Base-by-base conservation (phyloP, 2,329 filamentous ascomycete genomes). In the Didymella exigua region DNA sequence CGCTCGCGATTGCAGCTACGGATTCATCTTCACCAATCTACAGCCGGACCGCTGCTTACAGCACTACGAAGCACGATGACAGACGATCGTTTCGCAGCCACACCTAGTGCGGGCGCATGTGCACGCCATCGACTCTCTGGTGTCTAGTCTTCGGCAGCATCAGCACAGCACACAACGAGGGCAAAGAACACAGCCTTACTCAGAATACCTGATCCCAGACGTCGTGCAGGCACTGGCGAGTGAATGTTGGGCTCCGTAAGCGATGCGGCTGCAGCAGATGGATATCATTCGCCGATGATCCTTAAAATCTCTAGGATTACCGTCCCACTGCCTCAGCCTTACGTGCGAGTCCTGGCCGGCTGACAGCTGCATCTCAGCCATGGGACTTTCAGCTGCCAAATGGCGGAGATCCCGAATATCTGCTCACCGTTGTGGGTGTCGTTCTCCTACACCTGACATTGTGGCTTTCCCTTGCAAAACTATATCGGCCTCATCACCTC, bases 301-400 rank as follows among this genome's bases (percentile, higher is more conserved):
- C 31, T 33, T n/a, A 37, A 34, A 53, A 14, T 33, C 50, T 46
- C 24, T 53, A 27, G 36, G 48, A 40, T 40, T 31, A 54, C 33
- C 23, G 27, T 11, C 21, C 49, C 57, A 56, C 49, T 54, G 60
- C 58, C 59, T 60, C 50, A 54, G 58, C 50, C 54, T 56, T 50
- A 50, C 46, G 50, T 49, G 52, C 42, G 42, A 44, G 30, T 19
- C 51, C 55, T 55, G 54, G 56, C 36, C 41, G 29, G 59, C 61
- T 62, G 59, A 63, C 54, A 33, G 26, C 9, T 55, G 49, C 52
- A 49, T 46, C 56, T 62, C 61, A 65, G 59, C 50, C 54, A 56
- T 57, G 44, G 18, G n/a, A 37, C 10, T 24, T 42, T 62, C 58
- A 62, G 61, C 63, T 63, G 42, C 46, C 36, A 51, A 26, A 49